These are phyloP conservation scores for Pelargonium hybrid DNA, from an alignment of 441 rosid species.

Conservation along the genomic window DNA sequence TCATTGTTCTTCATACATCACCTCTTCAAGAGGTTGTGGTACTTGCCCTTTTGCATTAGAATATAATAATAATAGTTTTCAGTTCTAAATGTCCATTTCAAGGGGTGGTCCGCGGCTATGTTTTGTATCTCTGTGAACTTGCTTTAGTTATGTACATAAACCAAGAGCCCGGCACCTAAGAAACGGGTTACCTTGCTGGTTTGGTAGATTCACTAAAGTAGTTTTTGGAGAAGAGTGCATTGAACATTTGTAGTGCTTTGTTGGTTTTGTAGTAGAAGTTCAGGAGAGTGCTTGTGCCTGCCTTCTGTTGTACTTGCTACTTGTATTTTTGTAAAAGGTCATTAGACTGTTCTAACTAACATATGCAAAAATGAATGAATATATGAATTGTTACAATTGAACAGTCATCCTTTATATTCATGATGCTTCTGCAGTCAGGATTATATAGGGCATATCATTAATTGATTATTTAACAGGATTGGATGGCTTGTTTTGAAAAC, in stretches of 20 bases:
- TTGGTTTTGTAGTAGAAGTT: neutral
- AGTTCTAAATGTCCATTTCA: neutral
- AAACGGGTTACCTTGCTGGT: neutral
- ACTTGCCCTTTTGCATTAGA: neutral
- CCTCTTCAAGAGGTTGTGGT: neutral
- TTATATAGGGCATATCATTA: neutral
- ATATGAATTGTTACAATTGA: neutral
- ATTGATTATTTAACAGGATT: neutral
- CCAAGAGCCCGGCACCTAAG: neutral
- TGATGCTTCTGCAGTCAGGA: neutral
- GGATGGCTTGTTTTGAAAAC: neutral
- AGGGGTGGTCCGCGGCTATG: neutral
- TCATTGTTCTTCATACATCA: conserved; percentile 10
- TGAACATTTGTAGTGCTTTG: no score
- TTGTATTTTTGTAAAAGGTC: neutral
- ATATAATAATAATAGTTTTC: neutral
- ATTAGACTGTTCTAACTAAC: neutral
- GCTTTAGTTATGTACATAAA: neutral
- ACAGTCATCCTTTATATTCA: neutral
- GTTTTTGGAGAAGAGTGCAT: neutral
- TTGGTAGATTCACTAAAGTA: neutral
- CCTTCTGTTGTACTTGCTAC: neutral
- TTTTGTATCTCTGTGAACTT: neutral
- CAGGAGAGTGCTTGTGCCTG: no score
- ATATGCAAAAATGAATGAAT: neutral